phyloP scores from a whole-genome alignment of 2,329 filamentous ascomycete species.

The Plenodomus biglobosus region DNA sequence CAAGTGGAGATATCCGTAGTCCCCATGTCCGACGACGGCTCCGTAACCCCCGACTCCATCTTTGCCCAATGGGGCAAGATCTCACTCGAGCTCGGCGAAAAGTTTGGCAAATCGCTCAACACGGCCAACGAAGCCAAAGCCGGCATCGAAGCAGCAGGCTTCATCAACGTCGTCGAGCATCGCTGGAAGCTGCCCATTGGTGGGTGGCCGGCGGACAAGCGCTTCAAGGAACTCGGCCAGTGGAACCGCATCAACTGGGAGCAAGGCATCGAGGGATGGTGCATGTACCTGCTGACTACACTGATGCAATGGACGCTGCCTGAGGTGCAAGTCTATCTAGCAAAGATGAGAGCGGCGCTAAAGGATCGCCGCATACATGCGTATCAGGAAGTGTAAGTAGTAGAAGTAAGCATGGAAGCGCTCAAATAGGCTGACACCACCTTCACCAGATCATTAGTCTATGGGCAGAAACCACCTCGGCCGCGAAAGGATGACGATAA shows the following conservation, averaged over 20 bases:
- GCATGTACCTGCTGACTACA: constrained; percentile 23
- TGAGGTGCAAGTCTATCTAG: constrained; percentile 49
- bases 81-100: constrained; percentile 31
- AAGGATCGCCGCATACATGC: constrained; percentile 31
- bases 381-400: constrained; percentile 28
- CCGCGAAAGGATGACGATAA: not conserved
- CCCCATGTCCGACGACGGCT: constrained; percentile 32
- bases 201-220: constrained; percentile 37
- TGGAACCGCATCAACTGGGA: constrained; percentile 32
- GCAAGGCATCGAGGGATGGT: constrained; percentile 34
- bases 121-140: constrained; percentile 44
- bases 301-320: constrained; percentile 45
- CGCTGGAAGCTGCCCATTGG: constrained; percentile 42
- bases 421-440: not conserved
- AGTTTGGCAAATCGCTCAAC: constrained; percentile 39
- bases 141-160: constrained; percentile 56
- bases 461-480: not conserved
- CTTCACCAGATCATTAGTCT: not conserved
- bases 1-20: constrained; percentile 30
- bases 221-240: constrained; percentile 55
- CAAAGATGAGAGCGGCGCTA: constrained; percentile 29
- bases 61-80: constrained; percentile 30
- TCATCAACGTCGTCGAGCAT: constrained; percentile 54
- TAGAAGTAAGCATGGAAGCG: not conserved
- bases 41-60: constrained; percentile 18